These are phyloP conservation scores for Aspergillus fijiensis DNA, from an alignment of 2,329 filamentous ascomycete genomes.

Conservation along the genomic window DNA sequence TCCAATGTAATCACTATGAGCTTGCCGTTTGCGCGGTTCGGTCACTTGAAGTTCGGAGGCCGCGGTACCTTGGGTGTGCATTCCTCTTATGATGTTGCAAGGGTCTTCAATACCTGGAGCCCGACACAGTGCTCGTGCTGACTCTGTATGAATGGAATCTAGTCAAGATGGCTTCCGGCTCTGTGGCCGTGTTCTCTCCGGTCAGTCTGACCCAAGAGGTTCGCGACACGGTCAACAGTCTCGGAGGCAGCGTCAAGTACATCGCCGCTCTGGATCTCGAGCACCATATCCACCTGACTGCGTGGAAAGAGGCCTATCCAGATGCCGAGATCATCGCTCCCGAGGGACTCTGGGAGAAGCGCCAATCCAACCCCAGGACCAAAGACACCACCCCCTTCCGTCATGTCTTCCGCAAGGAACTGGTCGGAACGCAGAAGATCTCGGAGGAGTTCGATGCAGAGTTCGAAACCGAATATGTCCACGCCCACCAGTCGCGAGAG, in stretches of 20 bases:
- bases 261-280: conserved; percentile 85
- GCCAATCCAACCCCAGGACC: conserved; percentile 58
- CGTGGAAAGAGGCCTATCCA: conserved; percentile 80
- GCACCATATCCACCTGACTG: conserved; percentile 89
- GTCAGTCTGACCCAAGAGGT: conserved; percentile 78
- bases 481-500: conserved; percentile 79
- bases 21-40: conserved; percentile 80
- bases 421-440: conserved; percentile 55
- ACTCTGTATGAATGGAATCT: background rate
- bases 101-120: too few species aligned
- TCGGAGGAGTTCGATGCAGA: conserved; percentile 79
- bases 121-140: background rate
- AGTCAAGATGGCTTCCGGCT: conserved; percentile 77
- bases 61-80: conserved; percentile 75
- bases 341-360: conserved; percentile 80
- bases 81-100: background rate
- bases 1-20: conserved; percentile 62
- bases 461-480: conserved; percentile 82
- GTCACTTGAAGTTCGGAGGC: conserved; percentile 77
- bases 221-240: conserved; percentile 58
- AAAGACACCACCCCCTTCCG: conserved; percentile 61
- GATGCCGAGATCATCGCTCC: conserved; percentile 77
- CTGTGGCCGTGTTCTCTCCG: conserved; percentile 87
- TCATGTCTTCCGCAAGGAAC: conserved; percentile 63
- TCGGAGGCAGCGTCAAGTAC: conserved; percentile 74